A percentile compares a stretch with the other conserved stretches of the same genome.
Conservation (phyloP, 2,329 filamentous ascomycete species). For the Ophiostoma australiae region DNA sequence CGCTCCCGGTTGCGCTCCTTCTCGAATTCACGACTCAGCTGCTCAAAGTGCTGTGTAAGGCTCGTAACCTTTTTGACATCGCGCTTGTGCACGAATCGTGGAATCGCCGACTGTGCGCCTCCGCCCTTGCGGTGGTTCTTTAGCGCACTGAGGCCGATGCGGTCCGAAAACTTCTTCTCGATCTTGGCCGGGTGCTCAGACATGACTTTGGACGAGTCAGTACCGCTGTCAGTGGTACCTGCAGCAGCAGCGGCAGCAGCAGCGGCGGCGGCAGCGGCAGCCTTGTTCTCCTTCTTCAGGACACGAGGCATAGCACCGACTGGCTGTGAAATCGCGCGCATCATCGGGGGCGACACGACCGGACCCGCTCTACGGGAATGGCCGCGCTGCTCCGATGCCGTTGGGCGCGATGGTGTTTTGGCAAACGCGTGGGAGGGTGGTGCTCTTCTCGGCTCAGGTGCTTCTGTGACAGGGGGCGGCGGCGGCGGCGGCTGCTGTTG, state of each 20-base stretch:
- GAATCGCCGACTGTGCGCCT: conserved; percentile 69
- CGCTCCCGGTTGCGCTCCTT: conserved; percentile 86
- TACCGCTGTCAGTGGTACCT: neutral
- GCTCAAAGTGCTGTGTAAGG: conserved; percentile 93
- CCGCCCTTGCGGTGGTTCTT: conserved; percentile 52
- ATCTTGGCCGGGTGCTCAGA: conserved; percentile 23
- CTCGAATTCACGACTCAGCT: conserved; percentile 92
- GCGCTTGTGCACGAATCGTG: conserved; percentile 73
- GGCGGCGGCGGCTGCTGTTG: too few relatives aligned
- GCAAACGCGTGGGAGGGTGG: neutral
- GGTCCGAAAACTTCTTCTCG: conserved; percentile 75
- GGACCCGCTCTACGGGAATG: conserved; percentile 43
- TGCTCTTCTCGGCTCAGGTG: neutral
- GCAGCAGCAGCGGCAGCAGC: neutral
- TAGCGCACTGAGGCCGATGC: conserved; percentile 59
- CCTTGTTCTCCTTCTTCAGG: conserved; percentile 40
- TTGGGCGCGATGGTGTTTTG: neutral
- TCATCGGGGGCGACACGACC: conserved; percentile 48
- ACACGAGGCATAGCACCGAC: conserved; percentile 43
- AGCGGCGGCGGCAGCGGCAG: conserved; percentile 28
- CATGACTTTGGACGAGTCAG: conserved; percentile 20
- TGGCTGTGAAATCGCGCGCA: conserved; percentile 51
- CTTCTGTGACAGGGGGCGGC: neutral
- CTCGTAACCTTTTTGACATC: conserved; percentile 77
- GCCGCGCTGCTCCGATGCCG: conserved; percentile 25